Evolutionary conservation across 192 early-diverging fungal species (phyloP).

Genomic region (Coemansia sp.): DNA sequence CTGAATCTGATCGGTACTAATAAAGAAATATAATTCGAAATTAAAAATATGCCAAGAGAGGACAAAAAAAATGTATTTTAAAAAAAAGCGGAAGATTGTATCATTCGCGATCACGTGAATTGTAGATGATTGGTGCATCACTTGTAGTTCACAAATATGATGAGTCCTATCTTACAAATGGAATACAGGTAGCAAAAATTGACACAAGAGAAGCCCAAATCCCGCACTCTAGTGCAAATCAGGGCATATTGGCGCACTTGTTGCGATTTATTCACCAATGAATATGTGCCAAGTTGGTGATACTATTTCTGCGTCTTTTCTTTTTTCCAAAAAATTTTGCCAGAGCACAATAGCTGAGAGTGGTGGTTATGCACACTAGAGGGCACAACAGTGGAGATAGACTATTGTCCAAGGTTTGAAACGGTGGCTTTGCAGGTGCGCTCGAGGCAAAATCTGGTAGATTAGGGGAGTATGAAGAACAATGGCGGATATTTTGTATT

Average conservation of each 20-base stretch:
- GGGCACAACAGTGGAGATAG: background rate
- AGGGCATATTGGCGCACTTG: background rate
- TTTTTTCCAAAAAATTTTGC: background rate
- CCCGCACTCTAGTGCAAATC: too few relatives aligned
- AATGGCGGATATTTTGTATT: constrained; percentile 15
- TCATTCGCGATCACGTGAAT: constrained; percentile 1
- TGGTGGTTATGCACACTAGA: constrained; percentile 4
- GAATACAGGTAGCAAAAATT: too few relatives aligned
- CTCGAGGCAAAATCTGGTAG: constrained; percentile 10
- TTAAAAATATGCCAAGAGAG: background rate
- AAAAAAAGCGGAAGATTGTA: background rate
- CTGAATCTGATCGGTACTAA: constrained; percentile 4
- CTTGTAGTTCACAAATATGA: too few relatives aligned
- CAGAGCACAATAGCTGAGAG: constrained; percentile 1
- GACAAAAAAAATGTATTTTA: background rate
- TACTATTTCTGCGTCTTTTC: constrained; percentile 5
- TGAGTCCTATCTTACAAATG: too few relatives aligned
- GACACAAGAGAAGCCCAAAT: too few relatives aligned
- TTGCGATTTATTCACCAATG: background rate
- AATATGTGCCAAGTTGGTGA: background rate
- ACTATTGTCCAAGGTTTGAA: background rate
- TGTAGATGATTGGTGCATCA: background rate
- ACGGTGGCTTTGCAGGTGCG: constrained; percentile 10
- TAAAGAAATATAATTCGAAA: background rate
- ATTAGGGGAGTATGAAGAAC: constrained; percentile 9